Conservation (phyloP, 345 rosid species). For the Dovyalis caffra region DNA sequence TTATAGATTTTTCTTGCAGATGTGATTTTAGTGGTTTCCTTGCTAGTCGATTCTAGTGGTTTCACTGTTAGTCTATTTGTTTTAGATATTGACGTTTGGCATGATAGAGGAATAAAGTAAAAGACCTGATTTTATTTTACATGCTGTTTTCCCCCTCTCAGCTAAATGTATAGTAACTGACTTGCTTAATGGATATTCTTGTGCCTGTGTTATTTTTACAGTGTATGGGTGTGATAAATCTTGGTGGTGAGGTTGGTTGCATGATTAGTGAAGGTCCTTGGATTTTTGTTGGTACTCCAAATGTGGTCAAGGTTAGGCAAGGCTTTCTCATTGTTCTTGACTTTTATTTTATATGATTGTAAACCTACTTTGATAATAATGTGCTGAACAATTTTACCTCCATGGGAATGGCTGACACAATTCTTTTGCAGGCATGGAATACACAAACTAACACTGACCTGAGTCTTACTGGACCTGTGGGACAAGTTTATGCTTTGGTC, state of each 20-base stretch:
- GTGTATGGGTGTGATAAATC: conserved; percentile 62
- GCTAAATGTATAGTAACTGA: not conserved
- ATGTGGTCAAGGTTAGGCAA: conserved; percentile 72
- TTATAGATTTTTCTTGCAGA: too few species aligned
- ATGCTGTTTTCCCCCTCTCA: too few species aligned
- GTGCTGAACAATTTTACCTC: not conserved
- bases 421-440: conserved; percentile 75
- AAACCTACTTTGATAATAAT: not conserved
- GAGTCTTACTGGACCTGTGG: conserved; percentile 87
- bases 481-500: conserved; percentile 86
- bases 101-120: too few species aligned
- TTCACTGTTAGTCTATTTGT: too few species aligned
- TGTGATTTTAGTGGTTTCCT: too few species aligned
- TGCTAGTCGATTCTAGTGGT: too few species aligned
- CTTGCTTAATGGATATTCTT: not conserved
- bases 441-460: conserved; percentile 66
- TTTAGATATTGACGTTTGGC: too few species aligned
- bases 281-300: conserved; percentile 86
- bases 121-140: too few species aligned
- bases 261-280: conserved; percentile 94
- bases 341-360: not conserved
- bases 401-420: not conserved
- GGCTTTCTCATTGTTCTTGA: not conserved
- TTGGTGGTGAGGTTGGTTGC: conserved; percentile 93
- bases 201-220: conserved; percentile 25